Percentiles rank a stretch among this genome's conserved stretches.
Evolutionary conservation across 1,284 basidiomycete species (phyloP).

Genomic region (Microbotryum silenes-acaulis): DNA sequence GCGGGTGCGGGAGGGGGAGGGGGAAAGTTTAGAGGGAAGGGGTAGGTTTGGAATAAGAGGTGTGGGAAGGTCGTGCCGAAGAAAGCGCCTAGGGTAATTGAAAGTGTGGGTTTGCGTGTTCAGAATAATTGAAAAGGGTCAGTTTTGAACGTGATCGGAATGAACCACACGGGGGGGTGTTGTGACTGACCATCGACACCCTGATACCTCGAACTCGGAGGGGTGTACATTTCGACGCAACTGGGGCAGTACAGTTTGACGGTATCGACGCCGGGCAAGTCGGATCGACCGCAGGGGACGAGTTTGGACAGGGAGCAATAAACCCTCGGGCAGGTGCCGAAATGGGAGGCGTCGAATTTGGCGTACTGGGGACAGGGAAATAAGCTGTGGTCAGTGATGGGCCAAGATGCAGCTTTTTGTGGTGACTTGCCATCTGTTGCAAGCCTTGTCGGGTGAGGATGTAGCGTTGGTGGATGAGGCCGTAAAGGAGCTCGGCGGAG

Average conservation of each 20-base stretch:
- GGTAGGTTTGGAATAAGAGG: conserved; percentile 92
- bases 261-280: conserved; percentile 94
- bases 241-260: conserved; percentile 98
- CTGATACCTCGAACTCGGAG: conserved; percentile 90
- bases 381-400: too few species aligned
- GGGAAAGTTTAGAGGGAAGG: conserved; percentile 10
- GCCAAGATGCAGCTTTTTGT: too few species aligned
- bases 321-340: conserved; percentile 91
- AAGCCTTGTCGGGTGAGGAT: conserved; percentile 90
- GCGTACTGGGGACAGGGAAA: conserved; percentile 56
- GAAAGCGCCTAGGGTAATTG: conserved; percentile 87
- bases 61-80: conserved; percentile 98
- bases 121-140: too few species aligned
- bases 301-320: conserved; percentile 86
- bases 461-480: conserved; percentile 93
- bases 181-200: conserved; percentile 76
- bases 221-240: conserved; percentile 93
- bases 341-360: conserved; percentile 88
- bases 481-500: conserved; percentile 94
- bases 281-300: conserved; percentile 89
- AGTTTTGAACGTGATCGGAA: too few species aligned
- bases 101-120: too few species aligned
- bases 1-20: conserved; percentile 9
- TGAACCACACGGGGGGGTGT: too few species aligned
- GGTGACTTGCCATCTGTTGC: conserved; percentile 74